Base-by-base conservation (phyloP, 768 basidiomycete species). In the Pleurotus tuoliensis region DNA sequence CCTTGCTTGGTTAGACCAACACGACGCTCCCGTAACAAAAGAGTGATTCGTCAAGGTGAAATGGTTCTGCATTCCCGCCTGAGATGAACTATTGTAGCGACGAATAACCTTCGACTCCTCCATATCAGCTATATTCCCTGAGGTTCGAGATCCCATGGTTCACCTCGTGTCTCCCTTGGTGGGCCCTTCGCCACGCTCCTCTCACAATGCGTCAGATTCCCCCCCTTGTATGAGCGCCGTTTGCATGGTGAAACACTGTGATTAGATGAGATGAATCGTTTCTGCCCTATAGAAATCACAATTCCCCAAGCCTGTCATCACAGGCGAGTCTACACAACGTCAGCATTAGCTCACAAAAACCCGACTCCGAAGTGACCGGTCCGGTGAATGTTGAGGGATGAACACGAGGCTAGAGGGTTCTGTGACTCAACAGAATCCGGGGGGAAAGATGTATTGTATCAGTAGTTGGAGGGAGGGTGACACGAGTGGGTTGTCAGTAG, bases 111-210 rank as follows among this genome's bases (percentile, higher is more conserved):
- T 50, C 48, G 30, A 16, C 39, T 53, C 51, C 41, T 53, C 51
- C 39, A 53, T 53, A 34, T 34, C 51, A 37, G 48, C 39, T 53
- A 38, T 15, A 38, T 53, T 53, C 51, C 51, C 51, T 41, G 34
- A 53, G 24, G 41, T 38, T 22, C 22, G 48, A 50, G 30, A 34
- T 50, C 24, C 16, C 27, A 18, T 16, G 27, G 30, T 15, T 30
- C 15, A 24, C 51, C 51, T 53, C 51, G 51, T 53, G 51, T 53
- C 51, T 16, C 34, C 38, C 12, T 37, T 11, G 30, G 30, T 34
- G 30, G 38, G 37, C 39, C 51, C n/a, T 41, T 53, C 51, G 11
- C 25, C 51, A 53, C 39, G 41, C 41, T 39, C 51, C 51, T 53
- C 20, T 20, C 37, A 20, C 51, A 25, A 22, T 41, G 51, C 18